A percentile compares a stretch with the other conserved stretches of the same genome.
phyloP scores from a whole-genome alignment of 176 grass and related monocot species.

The Urochloa ruziziensis region DNA sequence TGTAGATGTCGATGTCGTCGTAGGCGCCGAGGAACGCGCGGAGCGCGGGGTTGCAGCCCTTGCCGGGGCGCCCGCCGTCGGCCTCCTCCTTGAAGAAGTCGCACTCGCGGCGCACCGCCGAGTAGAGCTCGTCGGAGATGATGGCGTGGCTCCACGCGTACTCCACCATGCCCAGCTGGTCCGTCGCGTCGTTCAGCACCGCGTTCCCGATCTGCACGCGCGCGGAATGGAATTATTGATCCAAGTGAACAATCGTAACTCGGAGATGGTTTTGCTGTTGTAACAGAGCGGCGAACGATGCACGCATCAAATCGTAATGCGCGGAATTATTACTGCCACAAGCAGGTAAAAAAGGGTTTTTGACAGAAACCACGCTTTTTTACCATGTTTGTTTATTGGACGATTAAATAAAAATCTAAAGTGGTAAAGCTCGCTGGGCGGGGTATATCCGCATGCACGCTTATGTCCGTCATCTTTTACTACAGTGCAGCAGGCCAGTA shows the following conservation, averaged over 20 bases:
- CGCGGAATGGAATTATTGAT: too few relatives aligned
- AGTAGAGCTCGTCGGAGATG: conserved; percentile 89
- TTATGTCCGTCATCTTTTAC: conserved; percentile 20
- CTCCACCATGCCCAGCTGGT: conserved; percentile 96
- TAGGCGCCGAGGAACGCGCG: conserved; percentile 75
- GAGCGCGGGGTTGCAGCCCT: conserved; percentile 69
- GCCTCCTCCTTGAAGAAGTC: conserved; percentile 86
- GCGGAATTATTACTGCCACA: conserved; percentile 10
- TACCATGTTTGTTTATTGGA: background rate
- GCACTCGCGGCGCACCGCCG: conserved; percentile 74
- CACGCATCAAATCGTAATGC: too few relatives aligned
- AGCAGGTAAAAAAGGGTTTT: background rate
- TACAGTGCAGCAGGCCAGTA: background rate
- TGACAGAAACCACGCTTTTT: background rate
- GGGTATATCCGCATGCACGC: conserved; percentile 33
- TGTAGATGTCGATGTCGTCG: conserved; percentile 96
- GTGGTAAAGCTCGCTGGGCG: background rate
- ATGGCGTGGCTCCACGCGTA: conserved; percentile 99
- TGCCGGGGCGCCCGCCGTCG: conserved; percentile 57
- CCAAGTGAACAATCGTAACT: too few relatives aligned
- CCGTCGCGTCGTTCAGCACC: conserved; percentile 87
- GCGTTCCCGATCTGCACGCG: conserved; percentile 77
- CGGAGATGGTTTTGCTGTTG: background rate
- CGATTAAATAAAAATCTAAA: background rate
- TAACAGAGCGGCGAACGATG: background rate